Evolutionary conservation across 2,329 filamentous ascomycete genomes (phyloP).

Genomic region (Trichoderma hamatum): DNA sequence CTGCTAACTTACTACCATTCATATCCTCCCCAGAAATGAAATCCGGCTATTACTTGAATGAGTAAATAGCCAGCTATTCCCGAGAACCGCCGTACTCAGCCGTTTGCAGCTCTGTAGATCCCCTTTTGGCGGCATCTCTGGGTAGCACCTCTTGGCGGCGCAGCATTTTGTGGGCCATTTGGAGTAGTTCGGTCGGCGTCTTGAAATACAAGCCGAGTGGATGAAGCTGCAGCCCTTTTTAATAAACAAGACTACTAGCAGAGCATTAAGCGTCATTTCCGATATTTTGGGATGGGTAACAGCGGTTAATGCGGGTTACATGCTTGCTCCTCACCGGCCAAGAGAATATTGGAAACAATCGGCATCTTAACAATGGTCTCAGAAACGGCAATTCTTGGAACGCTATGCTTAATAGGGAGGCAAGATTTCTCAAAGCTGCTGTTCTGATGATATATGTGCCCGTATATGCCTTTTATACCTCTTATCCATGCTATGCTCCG

Average conservation of each 20-base stretch:
- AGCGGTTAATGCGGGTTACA: background rate
- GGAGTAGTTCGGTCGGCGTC: background rate
- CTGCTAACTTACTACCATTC: background rate
- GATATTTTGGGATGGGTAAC: background rate
- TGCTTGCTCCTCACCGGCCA: background rate
- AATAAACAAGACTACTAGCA: background rate
- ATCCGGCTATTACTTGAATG: background rate
- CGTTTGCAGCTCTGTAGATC: no score
- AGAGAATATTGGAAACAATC: background rate
- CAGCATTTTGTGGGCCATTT: background rate
- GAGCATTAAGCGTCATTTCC: background rate
- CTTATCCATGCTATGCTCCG: background rate
- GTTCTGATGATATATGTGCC: background rate
- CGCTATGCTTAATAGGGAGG: background rate
- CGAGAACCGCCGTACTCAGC: background rate
- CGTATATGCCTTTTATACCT: background rate
- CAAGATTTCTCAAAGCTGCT: background rate
- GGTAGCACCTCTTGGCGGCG: background rate
- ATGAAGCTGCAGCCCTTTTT: background rate
- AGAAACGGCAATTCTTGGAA: background rate
- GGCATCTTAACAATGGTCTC: background rate
- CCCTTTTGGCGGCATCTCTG: background rate
- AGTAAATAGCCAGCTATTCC: background rate
- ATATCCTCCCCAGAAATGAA: background rate
- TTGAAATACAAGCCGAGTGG: constrained; percentile 19